Evolutionary conservation across 164 flowering plant species (phyloP).

Genomic region (Piper betle): DNA sequence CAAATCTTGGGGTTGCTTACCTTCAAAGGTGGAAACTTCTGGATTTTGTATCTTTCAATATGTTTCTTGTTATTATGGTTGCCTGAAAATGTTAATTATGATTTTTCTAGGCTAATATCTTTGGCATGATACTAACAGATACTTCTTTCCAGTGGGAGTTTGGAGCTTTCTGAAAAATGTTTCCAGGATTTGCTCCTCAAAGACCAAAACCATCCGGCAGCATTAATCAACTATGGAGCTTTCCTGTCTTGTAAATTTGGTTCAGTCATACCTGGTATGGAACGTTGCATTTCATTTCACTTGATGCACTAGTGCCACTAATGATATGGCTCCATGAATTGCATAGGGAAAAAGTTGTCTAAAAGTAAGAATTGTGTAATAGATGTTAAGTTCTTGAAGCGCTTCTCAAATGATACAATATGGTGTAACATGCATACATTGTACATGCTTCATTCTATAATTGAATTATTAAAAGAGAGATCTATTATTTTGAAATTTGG

Average conservation of each 20-base stretch:
- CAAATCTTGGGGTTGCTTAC: conserved; percentile 80
- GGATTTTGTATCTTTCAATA: neutral
- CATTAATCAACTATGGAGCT: conserved; percentile 73
- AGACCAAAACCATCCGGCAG: conserved; percentile 91
- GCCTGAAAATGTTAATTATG: neutral
- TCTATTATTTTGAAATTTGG: too few species aligned
- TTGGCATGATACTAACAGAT: conserved; percentile 2
- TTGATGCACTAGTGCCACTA: too few species aligned
- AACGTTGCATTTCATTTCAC: neutral
- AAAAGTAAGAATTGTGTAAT: too few species aligned
- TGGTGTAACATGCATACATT: too few species aligned
- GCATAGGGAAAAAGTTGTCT: neutral
- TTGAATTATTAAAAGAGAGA: too few species aligned
- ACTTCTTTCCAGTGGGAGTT: conserved; percentile 50
- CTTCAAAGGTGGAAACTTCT: conserved; percentile 49
- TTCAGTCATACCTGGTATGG: conserved; percentile 64
- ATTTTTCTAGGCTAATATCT: neutral
- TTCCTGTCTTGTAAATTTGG: conserved; percentile 68
- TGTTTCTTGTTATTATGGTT: neutral
- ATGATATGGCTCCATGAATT: neutral
- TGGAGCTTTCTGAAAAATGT: conserved; percentile 67
- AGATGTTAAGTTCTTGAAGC: too few species aligned
- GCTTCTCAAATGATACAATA: too few species aligned
- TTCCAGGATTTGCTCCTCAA: conserved; percentile 66
- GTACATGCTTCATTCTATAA: too few species aligned